A percentile compares a stretch with the other conserved stretches of the same genome.
phyloP scores from a whole-genome alignment of 2,329 filamentous ascomycete species.

The Nemania sp. region DNA sequence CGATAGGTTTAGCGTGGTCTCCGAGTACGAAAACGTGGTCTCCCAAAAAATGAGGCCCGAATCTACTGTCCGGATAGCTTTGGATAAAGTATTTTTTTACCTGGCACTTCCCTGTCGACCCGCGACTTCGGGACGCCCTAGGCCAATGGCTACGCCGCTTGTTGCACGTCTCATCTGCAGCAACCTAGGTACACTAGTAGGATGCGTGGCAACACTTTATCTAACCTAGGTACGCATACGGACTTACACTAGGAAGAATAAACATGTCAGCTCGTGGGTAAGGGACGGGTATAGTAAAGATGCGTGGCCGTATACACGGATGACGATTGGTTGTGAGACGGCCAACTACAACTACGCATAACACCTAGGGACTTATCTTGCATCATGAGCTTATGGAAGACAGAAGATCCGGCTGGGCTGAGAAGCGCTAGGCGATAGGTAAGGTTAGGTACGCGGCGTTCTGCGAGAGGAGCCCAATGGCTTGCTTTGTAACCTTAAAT shows the following conservation, averaged over 20 bases:
- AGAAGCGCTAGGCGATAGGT: background rate
- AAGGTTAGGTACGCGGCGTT: constrained; percentile 7
- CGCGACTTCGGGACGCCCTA: constrained; percentile 29
- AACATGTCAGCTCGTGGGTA: constrained; percentile 13
- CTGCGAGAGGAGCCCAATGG: constrained; percentile 1
- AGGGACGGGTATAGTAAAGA: background rate
- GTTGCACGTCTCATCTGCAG: constrained; percentile 2
- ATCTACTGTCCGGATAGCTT: too few species aligned
- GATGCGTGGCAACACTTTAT: constrained; percentile 9
- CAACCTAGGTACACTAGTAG: background rate
- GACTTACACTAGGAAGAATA: background rate
- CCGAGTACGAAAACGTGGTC: too few species aligned
- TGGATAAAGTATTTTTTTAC: too few species aligned
- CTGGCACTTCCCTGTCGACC: constrained; percentile 27
- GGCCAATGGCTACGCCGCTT: constrained; percentile 20
- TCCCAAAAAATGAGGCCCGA: too few species aligned
- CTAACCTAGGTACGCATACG: too few species aligned
- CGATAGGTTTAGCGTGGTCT: too few species aligned
- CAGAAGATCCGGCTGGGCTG: constrained; percentile 18
- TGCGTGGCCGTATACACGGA: background rate
- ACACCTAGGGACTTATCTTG: background rate
- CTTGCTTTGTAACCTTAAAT: background rate
- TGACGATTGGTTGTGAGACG: constrained; percentile 19
- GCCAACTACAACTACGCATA: background rate
- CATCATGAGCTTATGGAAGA: constrained; percentile 6